Evolutionary conservation across 2,329 filamentous ascomycete genomes (phyloP), one percentile per base, ranked within the genome.

Genomic region (Emydomyces testavorans): DNA sequence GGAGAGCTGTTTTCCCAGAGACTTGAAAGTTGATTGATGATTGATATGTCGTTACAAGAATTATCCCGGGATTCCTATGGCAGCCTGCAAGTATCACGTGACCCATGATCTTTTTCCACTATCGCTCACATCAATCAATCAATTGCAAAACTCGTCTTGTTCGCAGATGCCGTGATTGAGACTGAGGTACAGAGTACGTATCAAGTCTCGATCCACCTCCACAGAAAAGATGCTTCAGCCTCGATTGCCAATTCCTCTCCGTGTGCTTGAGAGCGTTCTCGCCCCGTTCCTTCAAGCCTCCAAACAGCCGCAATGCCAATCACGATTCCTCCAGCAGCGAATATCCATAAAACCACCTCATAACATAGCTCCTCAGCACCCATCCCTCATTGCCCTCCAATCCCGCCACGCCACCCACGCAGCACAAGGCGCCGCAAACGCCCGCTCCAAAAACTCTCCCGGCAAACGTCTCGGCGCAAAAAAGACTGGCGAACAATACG

Each of bases 401-500:
- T 64, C 75, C 53, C 71, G 80, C 62, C 68, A 80, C 61, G 79
- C 80, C 54, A 76, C 78, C 13, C 79, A 83, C 70, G 75, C 78
- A 57, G 67, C 77, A 21, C 77, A 82, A 69, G 78, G 79, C 58
- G 72, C 77, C 51, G 79, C 80, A 67, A 93, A 84, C 61, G 56
- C 58, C 52, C 77, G 78, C 55, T 77, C 79, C 23, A 81, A 81
- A 61, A 76, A 83, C 58, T 79, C 80, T 3, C 74, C 82, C 1
- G 82, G 82, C 58, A 94, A 94, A 71, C 87, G 94, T 65, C 71
- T 98, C 56, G 92, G 92, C 57, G 89, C 90, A 4, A 98, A 98
- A 75, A 87, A 90, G 68, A 82, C 83, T 15, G 87, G 85, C 66
- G 90, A 90, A 64, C 84, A 95, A 71, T 94, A 83, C 66, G 92